Base-by-base conservation (phyloP, 306 rosid genomes). In the Vigna trinervia region DNA sequence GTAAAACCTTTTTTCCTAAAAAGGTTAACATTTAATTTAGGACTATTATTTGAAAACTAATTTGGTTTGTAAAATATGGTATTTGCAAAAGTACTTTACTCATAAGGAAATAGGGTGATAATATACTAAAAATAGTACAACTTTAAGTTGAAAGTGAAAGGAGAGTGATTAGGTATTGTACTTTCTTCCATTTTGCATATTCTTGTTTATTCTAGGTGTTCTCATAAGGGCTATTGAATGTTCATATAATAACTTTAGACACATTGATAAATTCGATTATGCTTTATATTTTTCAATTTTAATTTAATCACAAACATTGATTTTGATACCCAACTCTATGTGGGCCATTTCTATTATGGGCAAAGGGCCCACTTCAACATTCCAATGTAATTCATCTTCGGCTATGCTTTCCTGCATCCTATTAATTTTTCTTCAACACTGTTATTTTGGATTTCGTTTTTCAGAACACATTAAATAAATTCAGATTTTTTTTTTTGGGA, bases 301-400 rank as follows among this genome's bases (percentile, higher is more conserved):
- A 43, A 50, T 62, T 71, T 17, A 52, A 64, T 63, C 28, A 22
- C 7, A 17, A 34, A 17, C 23, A 56, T 52, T 73, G 75, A 12
- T 65, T 54, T 73, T 15, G 62, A 46, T 69, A 53, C 43, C 22
- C 68, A 53, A 54, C n/a, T 13, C 61, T 23, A 6, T 12, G 5
- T 17, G 54, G 73, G 39, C 73, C 45, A 23, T 17, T 71, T 51
- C 57, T 15, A 59, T 19, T 14, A 8, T 30, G 23, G 30, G 10
- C 67, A 71, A 15, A 11, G 58, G 51, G 73, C 38, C 50, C 78
- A 6, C 47, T 62, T 23, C 23, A 8, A 7, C 50, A 30, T 28
- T 36, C 32, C 32, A 30, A 30, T 30, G 32, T 4, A 30, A 30
- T 28, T 28, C 3, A 26, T 26, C 32, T 28, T 23, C 2, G 28